These are phyloP conservation scores for Nymphaea thermarum DNA, from an alignment of 164 flowering plant species.

Conservation along the genomic window DNA sequence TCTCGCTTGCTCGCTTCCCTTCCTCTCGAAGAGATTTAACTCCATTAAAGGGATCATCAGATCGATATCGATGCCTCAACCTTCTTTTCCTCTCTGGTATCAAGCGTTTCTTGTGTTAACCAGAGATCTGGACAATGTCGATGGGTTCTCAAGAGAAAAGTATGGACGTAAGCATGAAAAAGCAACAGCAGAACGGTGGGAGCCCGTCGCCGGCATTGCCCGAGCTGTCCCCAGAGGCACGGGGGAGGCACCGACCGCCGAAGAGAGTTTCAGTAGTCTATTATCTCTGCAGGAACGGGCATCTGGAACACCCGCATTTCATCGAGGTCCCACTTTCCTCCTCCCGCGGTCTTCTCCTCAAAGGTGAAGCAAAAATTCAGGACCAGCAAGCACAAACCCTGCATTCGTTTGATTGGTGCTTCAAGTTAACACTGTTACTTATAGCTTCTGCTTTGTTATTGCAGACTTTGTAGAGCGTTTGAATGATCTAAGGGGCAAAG, in stretches of 20 bases:
- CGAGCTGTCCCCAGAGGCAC: conserved; percentile 21
- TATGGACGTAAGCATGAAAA: conserved; percentile 72
- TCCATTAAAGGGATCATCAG: too few species aligned
- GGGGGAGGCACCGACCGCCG: conserved; percentile 18
- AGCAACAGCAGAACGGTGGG: conserved; percentile 60
- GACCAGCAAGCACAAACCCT: background rate
- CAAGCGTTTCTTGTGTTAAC: conserved; percentile 7
- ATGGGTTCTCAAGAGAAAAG: background rate
- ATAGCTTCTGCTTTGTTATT: background rate
- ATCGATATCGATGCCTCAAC: background rate
- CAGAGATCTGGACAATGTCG: background rate
- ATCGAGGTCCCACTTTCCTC: conserved; percentile 82
- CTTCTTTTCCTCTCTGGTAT: conserved; percentile 1
- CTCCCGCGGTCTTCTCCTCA: conserved; percentile 62
- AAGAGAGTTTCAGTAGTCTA: conserved; percentile 79
- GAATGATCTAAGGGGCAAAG: conserved; percentile 75
- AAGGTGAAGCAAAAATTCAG: conserved; percentile 35
- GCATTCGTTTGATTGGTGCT: background rate
- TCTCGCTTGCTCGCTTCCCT: too few species aligned
- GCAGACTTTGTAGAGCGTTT: conserved; percentile 80
- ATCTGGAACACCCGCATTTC: conserved; percentile 97
- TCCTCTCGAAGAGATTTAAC: too few species aligned
- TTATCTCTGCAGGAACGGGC: conserved; percentile 72
- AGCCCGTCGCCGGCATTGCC: conserved; percentile 74
- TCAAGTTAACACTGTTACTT: background rate